A percentile compares a stretch with the other conserved stretches of the same genome.
These are phyloP conservation scores for Fusarium nisikadoi DNA, from an alignment of 2,329 filamentous ascomycete species.

Conservation along the genomic window DNA sequence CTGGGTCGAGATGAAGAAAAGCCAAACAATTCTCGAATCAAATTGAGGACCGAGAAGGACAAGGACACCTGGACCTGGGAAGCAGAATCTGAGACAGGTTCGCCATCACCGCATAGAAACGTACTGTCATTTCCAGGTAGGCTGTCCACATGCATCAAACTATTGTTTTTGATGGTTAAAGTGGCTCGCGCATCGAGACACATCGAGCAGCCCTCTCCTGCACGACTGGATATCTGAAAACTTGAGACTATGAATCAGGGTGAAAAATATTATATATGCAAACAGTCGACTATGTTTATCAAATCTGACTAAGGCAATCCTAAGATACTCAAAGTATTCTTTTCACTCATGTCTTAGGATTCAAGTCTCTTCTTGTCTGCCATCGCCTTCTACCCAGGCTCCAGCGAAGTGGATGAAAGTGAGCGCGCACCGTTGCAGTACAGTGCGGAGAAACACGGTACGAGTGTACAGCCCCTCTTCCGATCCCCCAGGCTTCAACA, in stretches of 20 bases:
- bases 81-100: slow-evolving; percentile 30
- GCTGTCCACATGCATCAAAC: slow-evolving; percentile 20
- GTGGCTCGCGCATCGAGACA: slow-evolving; percentile 19
- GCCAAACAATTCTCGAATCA: slow-evolving; percentile 4
- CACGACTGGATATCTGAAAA: neutral
- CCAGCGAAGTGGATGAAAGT: neutral
- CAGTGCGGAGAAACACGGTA: slow-evolving; percentile 3
- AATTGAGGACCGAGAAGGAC: slow-evolving; percentile 16
- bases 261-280: neutral
- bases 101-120: neutral
- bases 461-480: slow-evolving; percentile 20
- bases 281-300: neutral
- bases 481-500: slow-evolving; percentile 23
- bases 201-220: slow-evolving; percentile 1
- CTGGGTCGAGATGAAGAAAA: slow-evolving; percentile 4
- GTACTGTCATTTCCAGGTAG: slow-evolving; percentile 2
- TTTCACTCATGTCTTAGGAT: neutral
- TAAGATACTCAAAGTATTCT: neutral
- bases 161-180: slow-evolving; percentile 28
- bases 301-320: neutral
- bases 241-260: neutral
- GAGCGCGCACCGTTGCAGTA: neutral
- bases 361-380: neutral
- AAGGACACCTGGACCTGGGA: neutral
- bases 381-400: neutral